Conservation (phyloP, 257 asterid genomes). For the Euphrasia confusa region DNA sequence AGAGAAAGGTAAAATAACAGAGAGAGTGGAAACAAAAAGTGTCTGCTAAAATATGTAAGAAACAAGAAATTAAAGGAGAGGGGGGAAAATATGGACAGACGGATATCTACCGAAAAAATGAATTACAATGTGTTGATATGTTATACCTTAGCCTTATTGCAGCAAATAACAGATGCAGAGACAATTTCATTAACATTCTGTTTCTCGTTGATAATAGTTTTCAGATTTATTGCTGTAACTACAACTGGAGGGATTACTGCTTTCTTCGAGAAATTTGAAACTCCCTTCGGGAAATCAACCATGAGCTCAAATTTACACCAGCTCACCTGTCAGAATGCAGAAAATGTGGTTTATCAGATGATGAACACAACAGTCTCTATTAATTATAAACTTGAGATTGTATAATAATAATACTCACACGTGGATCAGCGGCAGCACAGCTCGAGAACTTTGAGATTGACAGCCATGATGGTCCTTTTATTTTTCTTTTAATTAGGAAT, state of each 20-base stretch:
- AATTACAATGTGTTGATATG: slow-evolving; percentile 23
- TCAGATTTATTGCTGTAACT: slow-evolving; percentile 79
- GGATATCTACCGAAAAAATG: slow-evolving; percentile 11
- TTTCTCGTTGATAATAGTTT: slow-evolving; percentile 76
- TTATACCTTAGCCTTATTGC: slow-evolving; percentile 85
- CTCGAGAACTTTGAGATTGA: slow-evolving; percentile 68
- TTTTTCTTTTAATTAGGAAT: slow-evolving; percentile 78
- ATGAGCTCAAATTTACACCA: slow-evolving; percentile 94
- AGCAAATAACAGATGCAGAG: slow-evolving; percentile 89
- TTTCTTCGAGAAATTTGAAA: slow-evolving; percentile 49
- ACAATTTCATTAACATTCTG: slow-evolving; percentile 78
- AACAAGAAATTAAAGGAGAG: slow-evolving; percentile 3
- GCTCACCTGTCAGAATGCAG: slow-evolving; percentile 66
- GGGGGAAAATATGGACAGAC: background rate
- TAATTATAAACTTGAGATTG: slow-evolving; percentile 19
- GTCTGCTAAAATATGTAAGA: slow-evolving; percentile 16
- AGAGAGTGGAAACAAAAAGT: background rate
- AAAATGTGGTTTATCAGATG: slow-evolving; percentile 14
- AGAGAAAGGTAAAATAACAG: background rate
- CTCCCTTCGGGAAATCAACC: slow-evolving; percentile 70
- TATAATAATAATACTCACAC: slow-evolving; percentile 42
- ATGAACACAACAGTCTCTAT: slow-evolving; percentile 5
- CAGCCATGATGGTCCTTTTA: slow-evolving; percentile 95
- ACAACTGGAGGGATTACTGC: slow-evolving; percentile 79
- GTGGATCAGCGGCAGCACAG: slow-evolving; percentile 45